A percentile compares a stretch with the other conserved stretches of the same genome.
phyloP scores from a whole-genome alignment of 129 eudicot species.

The Flaveria brownii region DNA sequence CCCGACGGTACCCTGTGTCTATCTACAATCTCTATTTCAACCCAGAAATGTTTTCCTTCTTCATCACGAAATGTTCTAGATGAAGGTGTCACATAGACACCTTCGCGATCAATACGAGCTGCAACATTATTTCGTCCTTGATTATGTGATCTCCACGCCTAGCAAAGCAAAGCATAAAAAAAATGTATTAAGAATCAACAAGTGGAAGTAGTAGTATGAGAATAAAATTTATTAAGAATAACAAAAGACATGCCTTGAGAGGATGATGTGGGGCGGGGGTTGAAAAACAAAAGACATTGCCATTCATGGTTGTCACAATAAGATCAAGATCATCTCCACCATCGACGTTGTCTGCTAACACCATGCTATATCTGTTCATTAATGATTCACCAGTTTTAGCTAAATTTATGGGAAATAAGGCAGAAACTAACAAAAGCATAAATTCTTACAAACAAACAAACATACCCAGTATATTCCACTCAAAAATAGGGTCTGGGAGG shows the following conservation, averaged over 20 bases:
- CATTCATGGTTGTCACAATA: constrained; percentile 95
- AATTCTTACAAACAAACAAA: background rate
- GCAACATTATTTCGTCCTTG: constrained; percentile 92
- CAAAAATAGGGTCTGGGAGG: too few relatives aligned
- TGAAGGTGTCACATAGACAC: constrained; percentile 80
- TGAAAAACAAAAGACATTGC: constrained; percentile 97
- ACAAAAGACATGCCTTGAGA: constrained; percentile 87
- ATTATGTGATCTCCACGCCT: constrained; percentile 93
- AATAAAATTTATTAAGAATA: background rate
- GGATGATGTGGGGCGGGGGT: constrained; percentile 95
- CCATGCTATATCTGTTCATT: constrained; percentile 94
- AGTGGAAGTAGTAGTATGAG: background rate
- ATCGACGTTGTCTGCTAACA: constrained; percentile 93
- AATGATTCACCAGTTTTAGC: constrained; percentile 20
- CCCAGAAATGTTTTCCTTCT: constrained; percentile 96
- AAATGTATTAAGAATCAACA: background rate
- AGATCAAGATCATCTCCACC: constrained; percentile 99
- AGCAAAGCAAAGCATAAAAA: constrained; percentile 15
- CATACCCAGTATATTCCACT: too few relatives aligned
- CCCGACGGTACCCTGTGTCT: constrained; percentile 87
- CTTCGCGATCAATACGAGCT: constrained; percentile 73
- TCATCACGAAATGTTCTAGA: constrained; percentile 94
- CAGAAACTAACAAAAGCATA: constrained; percentile 10
- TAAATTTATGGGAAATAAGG: constrained; percentile 7
- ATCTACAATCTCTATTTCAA: constrained; percentile 92